These are phyloP conservation scores for Colletotrichum nymphaeae DNA, from an alignment of 2,329 filamentous ascomycete genomes.

Conservation along the genomic window DNA sequence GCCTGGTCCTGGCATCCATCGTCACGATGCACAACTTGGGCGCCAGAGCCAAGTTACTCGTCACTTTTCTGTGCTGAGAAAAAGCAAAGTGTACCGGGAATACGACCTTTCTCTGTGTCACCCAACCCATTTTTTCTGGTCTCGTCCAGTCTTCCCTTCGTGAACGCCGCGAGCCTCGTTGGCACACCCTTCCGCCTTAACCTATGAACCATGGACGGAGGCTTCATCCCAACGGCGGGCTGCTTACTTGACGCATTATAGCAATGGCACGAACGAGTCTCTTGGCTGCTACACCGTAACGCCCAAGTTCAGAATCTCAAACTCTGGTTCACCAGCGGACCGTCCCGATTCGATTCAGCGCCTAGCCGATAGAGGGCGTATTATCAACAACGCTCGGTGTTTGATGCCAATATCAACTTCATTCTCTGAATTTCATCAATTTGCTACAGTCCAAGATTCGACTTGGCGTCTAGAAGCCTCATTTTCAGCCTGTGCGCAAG, in stretches of 20 bases:
- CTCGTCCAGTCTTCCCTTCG: background rate
- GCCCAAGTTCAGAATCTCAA: background rate
- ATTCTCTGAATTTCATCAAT: slow-evolving; percentile 8
- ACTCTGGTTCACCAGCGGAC: background rate
- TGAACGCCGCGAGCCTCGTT: slow-evolving; percentile 3
- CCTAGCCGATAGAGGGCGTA: background rate
- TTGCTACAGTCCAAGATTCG: background rate
- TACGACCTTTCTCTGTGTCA: slow-evolving; percentile 9
- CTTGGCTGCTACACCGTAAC: background rate
- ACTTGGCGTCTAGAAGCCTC: slow-evolving; percentile 4
- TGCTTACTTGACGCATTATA: background rate
- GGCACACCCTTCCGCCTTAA: background rate
- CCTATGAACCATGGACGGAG: background rate
- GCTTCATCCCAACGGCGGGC: slow-evolving; percentile 13
- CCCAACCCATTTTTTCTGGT: slow-evolving; percentile 15
- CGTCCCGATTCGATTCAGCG: background rate
- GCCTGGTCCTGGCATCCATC: slow-evolving; percentile 3
- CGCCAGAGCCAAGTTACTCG: background rate
- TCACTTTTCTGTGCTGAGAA: background rate
- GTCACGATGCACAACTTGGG: background rate
- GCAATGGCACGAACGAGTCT: background rate
- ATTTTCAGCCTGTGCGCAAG: background rate
- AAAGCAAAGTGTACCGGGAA: slow-evolving; percentile 6
- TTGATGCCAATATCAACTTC: background rate
- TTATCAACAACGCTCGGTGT: background rate